Conservation (phyloP, 306 rosid species). For the Castanospermum australe region DNA sequence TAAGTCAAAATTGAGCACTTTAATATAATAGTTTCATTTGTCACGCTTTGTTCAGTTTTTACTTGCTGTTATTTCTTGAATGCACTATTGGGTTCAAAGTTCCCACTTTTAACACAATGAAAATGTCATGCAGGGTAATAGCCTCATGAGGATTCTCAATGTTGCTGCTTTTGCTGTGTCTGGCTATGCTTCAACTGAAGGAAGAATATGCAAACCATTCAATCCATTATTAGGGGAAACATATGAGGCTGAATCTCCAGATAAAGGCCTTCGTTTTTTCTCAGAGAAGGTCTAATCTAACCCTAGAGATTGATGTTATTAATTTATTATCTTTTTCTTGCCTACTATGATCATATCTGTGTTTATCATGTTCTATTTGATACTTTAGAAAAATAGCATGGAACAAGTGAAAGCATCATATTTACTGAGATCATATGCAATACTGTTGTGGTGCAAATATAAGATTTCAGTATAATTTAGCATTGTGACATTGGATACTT, state of each 20-base stretch:
- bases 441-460: neutral
- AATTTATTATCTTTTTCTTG: neutral
- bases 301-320: neutral
- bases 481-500: neutral
- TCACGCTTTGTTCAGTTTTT: neutral
- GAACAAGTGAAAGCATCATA: neutral
- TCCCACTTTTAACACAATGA: neutral
- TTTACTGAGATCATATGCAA: neutral
- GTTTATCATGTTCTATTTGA: neutral
- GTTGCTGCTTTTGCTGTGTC: constrained; percentile 99
- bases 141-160: constrained; percentile 89
- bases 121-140: constrained; percentile 67
- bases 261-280: constrained; percentile 82
- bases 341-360: neutral
- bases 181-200: constrained; percentile 96
- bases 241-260: constrained; percentile 90
- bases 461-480: neutral
- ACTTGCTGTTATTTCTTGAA: constrained; percentile 8
- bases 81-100: neutral
- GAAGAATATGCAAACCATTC: constrained; percentile 91
- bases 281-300: constrained; percentile 75
- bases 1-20: neutral
- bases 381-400: neutral
- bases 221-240: constrained; percentile 96
- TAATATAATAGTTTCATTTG: neutral